phyloP scores from a whole-genome alignment of 148 eudicot species.

The Camellia lanceoleosa region DNA sequence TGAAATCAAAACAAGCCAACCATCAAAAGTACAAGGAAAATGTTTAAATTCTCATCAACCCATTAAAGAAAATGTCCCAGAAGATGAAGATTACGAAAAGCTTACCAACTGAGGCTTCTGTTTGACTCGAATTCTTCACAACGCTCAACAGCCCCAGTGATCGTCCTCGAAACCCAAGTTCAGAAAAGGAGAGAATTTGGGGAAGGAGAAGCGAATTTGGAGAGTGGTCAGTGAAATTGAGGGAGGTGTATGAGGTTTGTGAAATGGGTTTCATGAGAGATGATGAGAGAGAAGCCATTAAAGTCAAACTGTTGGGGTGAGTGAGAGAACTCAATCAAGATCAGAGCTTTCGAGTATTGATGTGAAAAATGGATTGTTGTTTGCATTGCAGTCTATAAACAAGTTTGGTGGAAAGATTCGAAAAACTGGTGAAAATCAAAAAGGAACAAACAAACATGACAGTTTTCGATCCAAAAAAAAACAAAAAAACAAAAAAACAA shows the following conservation, averaged over 20 bases:
- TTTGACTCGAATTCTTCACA: slow-evolving; percentile 26
- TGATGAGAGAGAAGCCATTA: slow-evolving; percentile 39
- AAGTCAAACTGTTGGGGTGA: neutral
- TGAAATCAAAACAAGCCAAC: neutral
- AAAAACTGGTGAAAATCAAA: too few species aligned
- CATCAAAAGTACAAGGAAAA: neutral
- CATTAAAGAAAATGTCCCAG: neutral
- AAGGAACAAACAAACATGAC: too few species aligned
- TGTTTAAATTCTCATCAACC: neutral
- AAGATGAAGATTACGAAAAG: neutral
- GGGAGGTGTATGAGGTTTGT: slow-evolving; percentile 13
- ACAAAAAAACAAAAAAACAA: too few species aligned
- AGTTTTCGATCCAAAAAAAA: too few species aligned
- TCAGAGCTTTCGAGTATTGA: neutral
- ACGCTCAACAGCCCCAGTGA: neutral
- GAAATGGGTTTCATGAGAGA: slow-evolving; percentile 24
- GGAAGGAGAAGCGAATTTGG: slow-evolving; percentile 11
- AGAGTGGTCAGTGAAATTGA: slow-evolving; percentile 11
- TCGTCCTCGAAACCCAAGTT: slow-evolving; percentile 12
- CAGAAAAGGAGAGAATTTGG: slow-evolving; percentile 17
- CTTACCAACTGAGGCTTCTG: slow-evolving; percentile 28
- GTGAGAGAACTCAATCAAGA: neutral
- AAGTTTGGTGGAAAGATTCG: too few species aligned
- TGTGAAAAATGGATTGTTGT: neutral
- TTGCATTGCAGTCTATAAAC: neutral